A percentile compares a stretch with the other conserved stretches of the same genome.
phyloP scores from a whole-genome alignment of 768 basidiomycete genomes.

The Asterophora parasitica region DNA sequence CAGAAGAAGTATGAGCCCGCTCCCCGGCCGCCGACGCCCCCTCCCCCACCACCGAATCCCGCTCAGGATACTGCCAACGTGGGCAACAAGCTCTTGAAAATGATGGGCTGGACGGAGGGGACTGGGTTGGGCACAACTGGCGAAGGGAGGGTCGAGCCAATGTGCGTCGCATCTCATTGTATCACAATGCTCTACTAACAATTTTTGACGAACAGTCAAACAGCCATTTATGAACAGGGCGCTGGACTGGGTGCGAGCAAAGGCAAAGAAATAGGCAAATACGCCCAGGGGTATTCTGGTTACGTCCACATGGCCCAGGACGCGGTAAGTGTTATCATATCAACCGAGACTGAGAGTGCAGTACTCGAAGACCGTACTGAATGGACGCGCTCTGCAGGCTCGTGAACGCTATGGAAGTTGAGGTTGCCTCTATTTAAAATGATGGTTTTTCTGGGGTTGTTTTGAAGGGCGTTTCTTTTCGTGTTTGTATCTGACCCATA shows the following conservation, averaged over 20 bases:
- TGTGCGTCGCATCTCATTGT: slow-evolving; percentile 42
- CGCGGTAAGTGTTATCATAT: slow-evolving; percentile 40
- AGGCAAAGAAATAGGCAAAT: slow-evolving; percentile 76
- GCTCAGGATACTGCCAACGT: slow-evolving; percentile 81
- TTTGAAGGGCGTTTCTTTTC: neutral
- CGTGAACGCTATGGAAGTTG: slow-evolving; percentile 36
- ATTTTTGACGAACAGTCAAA: slow-evolving; percentile 45
- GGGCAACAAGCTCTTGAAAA: slow-evolving; percentile 89
- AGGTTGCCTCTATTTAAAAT: slow-evolving; percentile 6
- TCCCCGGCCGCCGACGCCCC: slow-evolving; percentile 58
- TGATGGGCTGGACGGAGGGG: slow-evolving; percentile 98
- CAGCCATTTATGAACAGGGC: slow-evolving; percentile 82
- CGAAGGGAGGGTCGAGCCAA: slow-evolving; percentile 84
- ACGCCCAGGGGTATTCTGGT: slow-evolving; percentile 60
- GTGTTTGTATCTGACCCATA: slow-evolving; percentile 1
- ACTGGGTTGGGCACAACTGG: slow-evolving; percentile 78
- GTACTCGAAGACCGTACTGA: slow-evolving; percentile 11
- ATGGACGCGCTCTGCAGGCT: slow-evolving; percentile 23
- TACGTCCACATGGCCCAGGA: slow-evolving; percentile 74
- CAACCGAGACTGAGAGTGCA: slow-evolving; percentile 7
- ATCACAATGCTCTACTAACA: slow-evolving; percentile 1
- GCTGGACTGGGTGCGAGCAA: slow-evolving; percentile 92
- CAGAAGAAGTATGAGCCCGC: slow-evolving; percentile 51
- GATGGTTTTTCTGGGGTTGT: neutral
- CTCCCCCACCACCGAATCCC: slow-evolving; percentile 61